Base-by-base conservation (phyloP, 306 rosid genomes). In the Cicer arietinum region DNA sequence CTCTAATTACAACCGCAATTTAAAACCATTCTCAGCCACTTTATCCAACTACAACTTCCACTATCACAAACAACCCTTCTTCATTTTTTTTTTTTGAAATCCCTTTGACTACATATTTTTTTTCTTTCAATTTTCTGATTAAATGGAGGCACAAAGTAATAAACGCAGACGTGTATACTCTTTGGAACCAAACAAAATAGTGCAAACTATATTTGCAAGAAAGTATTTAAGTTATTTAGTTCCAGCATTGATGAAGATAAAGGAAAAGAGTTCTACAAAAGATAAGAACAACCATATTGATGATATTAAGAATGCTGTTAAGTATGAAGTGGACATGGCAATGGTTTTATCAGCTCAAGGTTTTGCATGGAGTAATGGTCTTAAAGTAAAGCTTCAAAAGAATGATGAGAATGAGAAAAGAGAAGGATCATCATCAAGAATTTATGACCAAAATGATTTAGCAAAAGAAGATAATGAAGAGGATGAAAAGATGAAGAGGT, bases 301-400 rank as follows among this genome's bases (percentile, higher is more conserved):
- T 50, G 78, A 84, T 42, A 7, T 74, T 0, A 66, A 67, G 72
- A 73, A 77, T 57, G 58, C 4, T 60, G 66, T 65, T 47, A 88
- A 78, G 80, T 74, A 79, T 76, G 88, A 89, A 77, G 95, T 86
- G 77, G 88, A 83, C 66, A 88, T 80, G 97, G 97, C 95, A 68
- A 76, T 91, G 91, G 97, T 78, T 25, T 57, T 77, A 7, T 89
- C 95, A 30, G 89, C 90, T 0, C 78, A 76, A 40, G 79, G 83
- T 10, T 89, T 80, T 84, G 90, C 88, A 51, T 91, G 97, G 97
- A 88, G 84, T 9, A 75, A 78, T 44, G 86, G 88, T 50, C 81
- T 91, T 40, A 85, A 84, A 77, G 48, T 63, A 11, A 78, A 86
- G 83, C 87, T 91, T 77, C 88, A 80, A 56, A 66, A 7, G 44